These are phyloP conservation scores for Euphorbia peplus DNA, from an alignment of 345 rosid species.

Conservation along the genomic window DNA sequence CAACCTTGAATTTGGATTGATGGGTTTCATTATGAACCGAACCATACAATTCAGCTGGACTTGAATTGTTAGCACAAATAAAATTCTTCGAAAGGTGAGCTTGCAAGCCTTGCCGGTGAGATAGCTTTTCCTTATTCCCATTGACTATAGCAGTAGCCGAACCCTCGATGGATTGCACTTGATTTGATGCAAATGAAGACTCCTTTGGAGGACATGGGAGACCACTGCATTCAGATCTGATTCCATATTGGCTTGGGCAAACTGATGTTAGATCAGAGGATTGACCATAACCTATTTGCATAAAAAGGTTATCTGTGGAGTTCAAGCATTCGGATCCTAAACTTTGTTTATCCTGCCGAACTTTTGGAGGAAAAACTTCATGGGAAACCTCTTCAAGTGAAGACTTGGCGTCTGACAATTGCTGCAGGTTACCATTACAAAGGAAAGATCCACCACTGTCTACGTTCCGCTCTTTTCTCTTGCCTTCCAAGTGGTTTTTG, in stretches of 20 bases:
- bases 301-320: conserved; percentile 20
- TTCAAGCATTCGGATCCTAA: conserved; percentile 29
- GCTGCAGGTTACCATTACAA: conserved; percentile 31
- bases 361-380: conserved; percentile 28
- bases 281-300: conserved; percentile 32
- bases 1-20: conserved; percentile 35
- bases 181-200: conserved; percentile 61
- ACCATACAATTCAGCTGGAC: conserved; percentile 37
- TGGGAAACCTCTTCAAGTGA: conserved; percentile 25
- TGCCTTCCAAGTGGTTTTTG: conserved; percentile 37
- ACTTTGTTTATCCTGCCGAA: conserved; percentile 24
- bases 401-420: conserved; percentile 30
- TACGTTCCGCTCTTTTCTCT: conserved; percentile 33
- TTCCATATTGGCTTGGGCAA: conserved; percentile 43
- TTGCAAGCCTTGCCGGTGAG: conserved; percentile 27
- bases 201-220: conserved; percentile 45
- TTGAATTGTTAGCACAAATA: conserved; percentile 30
- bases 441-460: conserved; percentile 46
- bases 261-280: conserved; percentile 49
- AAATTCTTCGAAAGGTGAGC: conserved; percentile 29
- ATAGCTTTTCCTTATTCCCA: conserved; percentile 32
- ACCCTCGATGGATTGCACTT: conserved; percentile 43
- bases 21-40: conserved; percentile 38
- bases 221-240: conserved; percentile 46
- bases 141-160: conserved; percentile 33